Evolutionary conservation across 2,329 filamentous ascomycete species (phyloP).

Genomic region (Rhinocladiella similis): DNA sequence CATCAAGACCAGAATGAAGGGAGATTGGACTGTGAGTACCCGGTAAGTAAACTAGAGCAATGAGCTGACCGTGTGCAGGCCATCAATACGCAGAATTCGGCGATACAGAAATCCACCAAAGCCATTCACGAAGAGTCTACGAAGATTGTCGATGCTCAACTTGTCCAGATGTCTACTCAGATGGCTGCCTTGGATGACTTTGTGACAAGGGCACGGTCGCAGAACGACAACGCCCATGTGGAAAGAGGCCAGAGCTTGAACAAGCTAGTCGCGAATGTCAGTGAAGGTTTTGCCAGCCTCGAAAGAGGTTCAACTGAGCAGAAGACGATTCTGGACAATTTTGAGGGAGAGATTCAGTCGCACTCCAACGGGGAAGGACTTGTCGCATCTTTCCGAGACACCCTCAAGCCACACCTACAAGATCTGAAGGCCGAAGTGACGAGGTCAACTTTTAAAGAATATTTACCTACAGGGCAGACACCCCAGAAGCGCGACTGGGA

Average conservation of each 20-base stretch:
- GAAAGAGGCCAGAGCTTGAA: slow-evolving; percentile 68
- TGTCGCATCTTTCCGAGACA: slow-evolving; percentile 15
- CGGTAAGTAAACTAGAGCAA: neutral
- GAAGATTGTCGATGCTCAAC: slow-evolving; percentile 84
- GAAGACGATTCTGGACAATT: slow-evolving; percentile 10
- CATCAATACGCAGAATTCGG: slow-evolving; percentile 77
- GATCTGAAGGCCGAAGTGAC: slow-evolving; percentile 68
- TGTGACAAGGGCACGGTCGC: slow-evolving; percentile 74
- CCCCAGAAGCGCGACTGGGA: slow-evolving; percentile 78
- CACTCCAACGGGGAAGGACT: slow-evolving; percentile 18
- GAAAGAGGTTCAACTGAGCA: slow-evolving; percentile 11
- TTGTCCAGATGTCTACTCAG: slow-evolving; percentile 81
- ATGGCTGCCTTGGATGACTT: slow-evolving; percentile 91
- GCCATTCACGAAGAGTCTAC: slow-evolving; percentile 90
- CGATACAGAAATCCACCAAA: slow-evolving; percentile 79
- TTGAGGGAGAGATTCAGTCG: slow-evolving; percentile 5
- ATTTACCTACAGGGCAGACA: slow-evolving; percentile 80
- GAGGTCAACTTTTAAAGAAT: slow-evolving; percentile 69
- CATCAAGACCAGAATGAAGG: slow-evolving; percentile 78
- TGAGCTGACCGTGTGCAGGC: slow-evolving; percentile 44
- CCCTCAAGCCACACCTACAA: slow-evolving; percentile 15
- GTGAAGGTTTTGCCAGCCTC: slow-evolving; percentile 12
- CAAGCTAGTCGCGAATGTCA: slow-evolving; percentile 51
- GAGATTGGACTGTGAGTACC: slow-evolving; percentile 74
- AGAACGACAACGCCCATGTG: slow-evolving; percentile 77